Evolutionary conservation across 257 asterid species (phyloP).

Genomic region (Perilla frutescens): DNA sequence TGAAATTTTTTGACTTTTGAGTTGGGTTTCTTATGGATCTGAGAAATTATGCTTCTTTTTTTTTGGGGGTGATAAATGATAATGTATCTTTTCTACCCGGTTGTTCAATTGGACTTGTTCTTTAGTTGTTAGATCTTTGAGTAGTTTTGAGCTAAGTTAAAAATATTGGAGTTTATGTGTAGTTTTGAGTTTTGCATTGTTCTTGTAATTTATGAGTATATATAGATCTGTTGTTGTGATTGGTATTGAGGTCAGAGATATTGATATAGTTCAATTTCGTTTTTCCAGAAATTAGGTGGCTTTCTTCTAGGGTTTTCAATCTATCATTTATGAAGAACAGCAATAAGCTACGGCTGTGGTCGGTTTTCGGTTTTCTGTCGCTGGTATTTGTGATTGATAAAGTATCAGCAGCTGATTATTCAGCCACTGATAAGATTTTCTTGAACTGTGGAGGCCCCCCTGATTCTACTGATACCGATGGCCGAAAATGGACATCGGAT

Average conservation of each 20-base stretch:
- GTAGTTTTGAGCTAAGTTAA: background rate
- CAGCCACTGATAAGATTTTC: slow-evolving; percentile 72
- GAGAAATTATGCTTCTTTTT: slow-evolving; percentile 5
- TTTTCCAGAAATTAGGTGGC: slow-evolving; percentile 30
- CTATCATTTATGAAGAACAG: slow-evolving; percentile 38
- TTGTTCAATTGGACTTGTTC: slow-evolving; percentile 9
- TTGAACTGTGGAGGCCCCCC: slow-evolving; percentile 87
- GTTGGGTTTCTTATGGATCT: slow-evolving; percentile 39
- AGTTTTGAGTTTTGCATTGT: background rate
- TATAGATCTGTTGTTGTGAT: slow-evolving; percentile 23
- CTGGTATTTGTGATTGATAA: slow-evolving; percentile 32
- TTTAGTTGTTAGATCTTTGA: slow-evolving; percentile 26
- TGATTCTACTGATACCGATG: slow-evolving; percentile 63
- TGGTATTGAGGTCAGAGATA: slow-evolving; percentile 3
- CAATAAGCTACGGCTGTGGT: slow-evolving; percentile 15
- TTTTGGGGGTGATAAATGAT: background rate
- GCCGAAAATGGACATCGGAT: slow-evolving; percentile 79
- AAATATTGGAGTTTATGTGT: background rate
- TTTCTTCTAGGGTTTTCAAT: background rate
- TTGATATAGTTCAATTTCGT: slow-evolving; percentile 26
- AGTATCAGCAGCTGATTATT: slow-evolving; percentile 55
- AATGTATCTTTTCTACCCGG: background rate
- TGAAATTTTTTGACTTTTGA: slow-evolving; percentile 11
- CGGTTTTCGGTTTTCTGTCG: slow-evolving; percentile 28
- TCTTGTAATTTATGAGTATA: slow-evolving; percentile 6